Evolutionary conservation across 192 early-diverging fungal genomes (phyloP).

Genomic region (Linnemannia elongata): DNA sequence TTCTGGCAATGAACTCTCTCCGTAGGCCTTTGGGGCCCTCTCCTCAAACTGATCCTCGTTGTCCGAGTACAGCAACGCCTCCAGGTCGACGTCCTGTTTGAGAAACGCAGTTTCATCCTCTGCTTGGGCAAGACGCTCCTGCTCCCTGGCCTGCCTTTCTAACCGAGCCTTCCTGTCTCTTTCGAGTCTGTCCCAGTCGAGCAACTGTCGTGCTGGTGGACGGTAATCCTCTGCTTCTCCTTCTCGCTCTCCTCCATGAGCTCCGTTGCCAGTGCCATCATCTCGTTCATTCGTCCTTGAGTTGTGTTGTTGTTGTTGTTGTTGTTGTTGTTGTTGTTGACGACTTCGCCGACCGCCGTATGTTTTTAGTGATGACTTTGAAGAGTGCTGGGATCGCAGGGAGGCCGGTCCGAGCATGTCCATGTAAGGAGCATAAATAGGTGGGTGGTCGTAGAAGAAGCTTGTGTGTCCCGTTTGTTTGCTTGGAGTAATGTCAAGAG

Average conservation of each 20-base stretch:
- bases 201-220: slow-evolving; percentile 14
- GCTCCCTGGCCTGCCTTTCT: neutral
- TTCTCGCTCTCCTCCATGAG: neutral
- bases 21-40: too few species aligned
- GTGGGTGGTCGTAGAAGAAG: neutral
- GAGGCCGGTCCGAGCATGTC: slow-evolving; percentile 51
- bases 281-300: neutral
- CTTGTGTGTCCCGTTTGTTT: neutral
- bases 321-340: neutral
- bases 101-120: neutral
- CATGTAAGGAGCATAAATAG: slow-evolving; percentile 5
- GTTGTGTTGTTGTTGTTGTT: neutral
- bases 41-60: neutral
- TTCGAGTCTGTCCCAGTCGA: slow-evolving; percentile 39
- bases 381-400: slow-evolving; percentile 41
- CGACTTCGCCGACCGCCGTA: slow-evolving; percentile 26
- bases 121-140: neutral
- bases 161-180: slow-evolving; percentile 30
- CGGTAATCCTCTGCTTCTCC: neutral
- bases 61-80: slow-evolving; percentile 22
- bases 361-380: slow-evolving; percentile 29
- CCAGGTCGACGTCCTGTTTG: neutral
- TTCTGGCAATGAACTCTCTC: neutral
- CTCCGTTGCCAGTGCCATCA: neutral
- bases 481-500: neutral